These are phyloP conservation scores for Westerdykella aurantiaca DNA, from an alignment of 2,329 filamentous ascomycete species.

Conservation along the genomic window DNA sequence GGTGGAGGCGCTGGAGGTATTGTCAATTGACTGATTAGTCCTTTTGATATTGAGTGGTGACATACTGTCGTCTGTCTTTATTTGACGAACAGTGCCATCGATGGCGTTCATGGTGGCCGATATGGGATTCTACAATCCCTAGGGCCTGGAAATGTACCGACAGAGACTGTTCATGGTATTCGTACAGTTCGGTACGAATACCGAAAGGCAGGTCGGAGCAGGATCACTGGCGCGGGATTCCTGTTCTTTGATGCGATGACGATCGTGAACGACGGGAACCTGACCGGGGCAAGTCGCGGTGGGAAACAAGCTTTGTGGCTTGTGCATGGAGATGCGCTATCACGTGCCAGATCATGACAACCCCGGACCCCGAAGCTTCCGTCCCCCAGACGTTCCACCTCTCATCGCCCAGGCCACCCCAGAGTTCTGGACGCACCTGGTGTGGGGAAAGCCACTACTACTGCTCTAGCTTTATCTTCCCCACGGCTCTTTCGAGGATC, in stretches of 20 bases:
- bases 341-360: not conserved
- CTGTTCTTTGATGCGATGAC: not conserved
- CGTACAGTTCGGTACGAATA: not conserved
- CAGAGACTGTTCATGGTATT: not conserved
- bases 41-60: not conserved
- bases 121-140: not conserved
- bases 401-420: too few relatives aligned
- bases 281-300: not conserved
- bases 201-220: not conserved
- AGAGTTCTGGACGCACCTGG: too few relatives aligned
- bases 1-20: conserved; percentile 52
- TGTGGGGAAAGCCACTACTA: too few relatives aligned
- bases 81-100: conserved; percentile 51
- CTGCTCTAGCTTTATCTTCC: too few relatives aligned
- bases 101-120: conserved; percentile 55
- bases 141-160: not conserved
- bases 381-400: too few relatives aligned
- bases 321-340: not conserved
- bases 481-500: too few relatives aligned
- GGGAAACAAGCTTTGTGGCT: not conserved
- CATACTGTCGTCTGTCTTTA: conserved; percentile 33
- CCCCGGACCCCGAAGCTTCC: too few relatives aligned
- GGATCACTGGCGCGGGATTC: too few relatives aligned
- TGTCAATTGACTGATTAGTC: not conserved
- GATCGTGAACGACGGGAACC: not conserved